A percentile compares a stretch with the other conserved stretches of the same genome.
phyloP scores from a whole-genome alignment of 192 early-diverging fungal species.

The Umbelopsis ramanniana region DNA sequence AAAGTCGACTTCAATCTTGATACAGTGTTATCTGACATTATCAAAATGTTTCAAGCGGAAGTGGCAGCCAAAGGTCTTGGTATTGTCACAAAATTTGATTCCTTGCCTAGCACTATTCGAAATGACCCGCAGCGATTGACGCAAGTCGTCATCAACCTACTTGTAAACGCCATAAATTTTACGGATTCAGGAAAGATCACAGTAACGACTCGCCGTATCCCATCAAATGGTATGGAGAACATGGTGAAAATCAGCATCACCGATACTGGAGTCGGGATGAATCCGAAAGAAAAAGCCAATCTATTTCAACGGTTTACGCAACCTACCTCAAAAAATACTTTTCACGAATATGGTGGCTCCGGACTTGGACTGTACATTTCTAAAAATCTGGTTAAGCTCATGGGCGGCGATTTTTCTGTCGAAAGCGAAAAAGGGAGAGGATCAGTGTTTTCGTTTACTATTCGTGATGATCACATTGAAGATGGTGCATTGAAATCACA shows the following conservation, averaged over 20 bases:
- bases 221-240: not conserved
- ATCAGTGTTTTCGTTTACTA: conserved; percentile 78
- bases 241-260: not conserved
- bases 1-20: conserved; percentile 43
- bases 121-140: conserved; percentile 57
- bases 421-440: conserved; percentile 70
- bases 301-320: conserved; percentile 4
- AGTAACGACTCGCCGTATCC: not conserved
- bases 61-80: conserved; percentile 54
- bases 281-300: not conserved
- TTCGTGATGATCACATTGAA: conserved; percentile 51
- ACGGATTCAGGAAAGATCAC: conserved; percentile 55
- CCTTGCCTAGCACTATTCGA: conserved; percentile 42
- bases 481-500: conserved; percentile 41
- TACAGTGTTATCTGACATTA: conserved; percentile 44
- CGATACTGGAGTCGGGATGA: conserved; percentile 11
- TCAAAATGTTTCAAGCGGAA: conserved; percentile 55
- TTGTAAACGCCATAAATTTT: conserved; percentile 65
- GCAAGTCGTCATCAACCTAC: conserved; percentile 64
- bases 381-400: conserved; percentile 72
- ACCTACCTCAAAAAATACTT: not conserved
- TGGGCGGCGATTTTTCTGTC: conserved; percentile 82
- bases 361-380: conserved; percentile 81
- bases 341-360: conserved; percentile 34
- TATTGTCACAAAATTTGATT: conserved; percentile 1